Evolutionary conservation across 768 basidiomycete genomes (phyloP).

Genomic region (Kwoniella heveanensis): DNA sequence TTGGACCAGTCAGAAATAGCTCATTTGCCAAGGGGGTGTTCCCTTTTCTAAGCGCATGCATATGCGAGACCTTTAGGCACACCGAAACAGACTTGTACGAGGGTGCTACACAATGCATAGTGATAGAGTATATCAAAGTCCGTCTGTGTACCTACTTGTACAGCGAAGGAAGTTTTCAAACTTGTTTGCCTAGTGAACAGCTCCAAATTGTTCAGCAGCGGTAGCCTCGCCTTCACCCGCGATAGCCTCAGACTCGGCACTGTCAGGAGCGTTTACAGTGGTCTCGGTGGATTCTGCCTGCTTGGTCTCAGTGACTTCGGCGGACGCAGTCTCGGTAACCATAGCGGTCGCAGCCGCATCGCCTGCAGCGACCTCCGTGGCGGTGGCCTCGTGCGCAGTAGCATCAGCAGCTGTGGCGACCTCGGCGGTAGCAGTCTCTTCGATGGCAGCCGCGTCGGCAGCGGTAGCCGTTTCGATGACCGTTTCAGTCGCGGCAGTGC

Average conservation of each 20-base stretch:
- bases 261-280: too few relatives aligned
- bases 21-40: background rate
- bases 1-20: slow-evolving; percentile 5
- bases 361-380: background rate
- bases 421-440: background rate
- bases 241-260: too few relatives aligned
- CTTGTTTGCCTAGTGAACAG: too few relatives aligned
- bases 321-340: too few relatives aligned
- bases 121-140: background rate
- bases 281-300: too few relatives aligned
- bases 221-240: too few relatives aligned
- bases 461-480: too few relatives aligned
- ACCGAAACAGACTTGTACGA: background rate
- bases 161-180: too few relatives aligned
- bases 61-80: background rate
- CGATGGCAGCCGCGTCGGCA: background rate
- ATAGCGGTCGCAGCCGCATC: background rate
- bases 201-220: background rate
- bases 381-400: background rate
- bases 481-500: too few relatives aligned
- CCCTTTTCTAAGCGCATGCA: background rate
- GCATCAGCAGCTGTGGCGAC: slow-evolving; percentile 1
- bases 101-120: slow-evolving; percentile 7
- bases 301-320: too few relatives aligned
- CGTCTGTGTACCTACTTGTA: background rate